Evolutionary conservation across 2,329 filamentous ascomycete species (phyloP).

Genomic region (Parastagonospora nodorum): DNA sequence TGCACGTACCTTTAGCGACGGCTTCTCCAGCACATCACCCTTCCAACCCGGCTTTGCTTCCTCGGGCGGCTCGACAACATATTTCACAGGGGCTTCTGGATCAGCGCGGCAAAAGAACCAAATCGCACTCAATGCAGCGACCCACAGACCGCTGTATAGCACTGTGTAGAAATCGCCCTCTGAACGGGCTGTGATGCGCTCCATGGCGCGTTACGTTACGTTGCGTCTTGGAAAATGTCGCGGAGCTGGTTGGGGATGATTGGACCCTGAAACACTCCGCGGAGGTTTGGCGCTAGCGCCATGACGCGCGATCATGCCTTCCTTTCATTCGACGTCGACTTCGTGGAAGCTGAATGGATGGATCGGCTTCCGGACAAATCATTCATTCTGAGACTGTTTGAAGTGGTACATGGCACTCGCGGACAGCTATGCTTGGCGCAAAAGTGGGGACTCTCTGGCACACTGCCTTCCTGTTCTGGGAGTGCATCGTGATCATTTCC

Average conservation of each 20-base stretch:
- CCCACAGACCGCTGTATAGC: conserved; percentile 27
- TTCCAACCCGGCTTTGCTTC: conserved; percentile 60
- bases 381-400: not conserved
- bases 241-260: conserved; percentile 1
- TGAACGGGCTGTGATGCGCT: conserved; percentile 27
- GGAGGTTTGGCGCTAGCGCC: conserved; percentile 3
- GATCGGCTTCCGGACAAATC: not conserved
- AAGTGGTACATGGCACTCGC: not conserved
- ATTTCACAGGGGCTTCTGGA: conserved; percentile 57
- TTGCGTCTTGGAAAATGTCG: conserved; percentile 1
- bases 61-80: conserved; percentile 67
- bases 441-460: not conserved
- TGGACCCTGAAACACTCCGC: conserved; percentile 12
- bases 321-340: too few relatives aligned
- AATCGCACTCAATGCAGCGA: conserved; percentile 25
- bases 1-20: conserved; percentile 62
- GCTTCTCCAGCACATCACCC: conserved; percentile 61
- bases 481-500: not conserved
- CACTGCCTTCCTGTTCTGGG: not conserved
- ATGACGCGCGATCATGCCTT: not conserved
- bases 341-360: too few relatives aligned
- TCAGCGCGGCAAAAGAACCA: conserved; percentile 35
- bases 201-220: conserved; percentile 27
- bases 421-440: not conserved
- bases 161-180: conserved; percentile 27